Percentiles rank a stretch among this genome's conserved stretches.
Evolutionary conservation across 768 basidiomycete species (phyloP).

Genomic region (Mycena vitilis): DNA sequence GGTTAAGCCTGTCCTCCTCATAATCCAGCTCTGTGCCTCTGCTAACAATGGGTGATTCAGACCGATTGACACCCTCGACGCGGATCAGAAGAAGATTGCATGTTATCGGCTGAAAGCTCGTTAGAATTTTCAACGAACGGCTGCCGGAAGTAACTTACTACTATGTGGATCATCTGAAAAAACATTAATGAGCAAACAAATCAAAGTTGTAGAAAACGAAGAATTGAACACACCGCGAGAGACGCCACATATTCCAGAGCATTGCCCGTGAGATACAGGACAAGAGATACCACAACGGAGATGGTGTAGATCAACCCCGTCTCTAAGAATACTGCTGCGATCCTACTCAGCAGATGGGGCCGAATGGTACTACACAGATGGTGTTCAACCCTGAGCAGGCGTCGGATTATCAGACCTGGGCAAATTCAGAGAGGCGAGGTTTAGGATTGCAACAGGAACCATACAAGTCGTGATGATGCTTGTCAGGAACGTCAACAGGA

Average conservation of each 20-base stretch:
- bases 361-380: not conserved
- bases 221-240: constrained; percentile 12
- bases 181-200: not conserved
- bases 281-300: constrained; percentile 17
- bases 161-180: not conserved
- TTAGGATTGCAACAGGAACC: not conserved
- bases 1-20: not conserved
- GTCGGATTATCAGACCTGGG: constrained; percentile 15
- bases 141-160: not conserved
- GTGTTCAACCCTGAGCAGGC: not conserved
- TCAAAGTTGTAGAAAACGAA: not conserved
- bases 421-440: not conserved
- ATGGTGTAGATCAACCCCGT: constrained; percentile 23
- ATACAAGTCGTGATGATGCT: constrained; percentile 22
- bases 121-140: not conserved
- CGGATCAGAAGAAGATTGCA: constrained; percentile 29
- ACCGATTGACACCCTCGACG: constrained; percentile 7
- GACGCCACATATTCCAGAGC: constrained; percentile 16
- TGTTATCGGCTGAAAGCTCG: constrained; percentile 18
- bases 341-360: constrained; percentile 7
- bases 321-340: constrained; percentile 22
- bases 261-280: constrained; percentile 13
- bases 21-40: not conserved
- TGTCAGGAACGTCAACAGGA: constrained; percentile 15
- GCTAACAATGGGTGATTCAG: not conserved